These are phyloP conservation scores for Solanum gracilifrons DNA, from an alignment of 257 asterid genomes.

Conservation along the genomic window DNA sequence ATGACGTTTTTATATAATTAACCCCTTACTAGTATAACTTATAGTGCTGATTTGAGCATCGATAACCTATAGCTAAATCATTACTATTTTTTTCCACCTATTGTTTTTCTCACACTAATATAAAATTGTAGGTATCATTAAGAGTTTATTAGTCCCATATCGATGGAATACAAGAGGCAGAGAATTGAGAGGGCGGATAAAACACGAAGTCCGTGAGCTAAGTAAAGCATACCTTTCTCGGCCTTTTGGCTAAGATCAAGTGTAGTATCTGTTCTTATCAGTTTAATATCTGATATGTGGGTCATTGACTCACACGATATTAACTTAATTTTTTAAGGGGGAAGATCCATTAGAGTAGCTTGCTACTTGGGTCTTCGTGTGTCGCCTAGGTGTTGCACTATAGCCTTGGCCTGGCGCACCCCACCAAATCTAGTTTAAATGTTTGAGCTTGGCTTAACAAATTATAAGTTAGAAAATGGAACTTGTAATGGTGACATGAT, in stretches of 20 bases:
- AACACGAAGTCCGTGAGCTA: background rate
- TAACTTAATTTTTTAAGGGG: background rate
- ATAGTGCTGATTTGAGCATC: too few species aligned
- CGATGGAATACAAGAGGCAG: background rate
- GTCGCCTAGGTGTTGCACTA: background rate
- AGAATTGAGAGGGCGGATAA: background rate
- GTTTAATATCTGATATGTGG: background rate
- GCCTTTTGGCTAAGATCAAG: conserved; percentile 25
- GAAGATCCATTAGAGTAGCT: too few species aligned
- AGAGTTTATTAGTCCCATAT: background rate
- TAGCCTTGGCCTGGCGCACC: background rate
- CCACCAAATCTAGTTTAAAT: background rate
- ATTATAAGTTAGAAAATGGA: too few species aligned
- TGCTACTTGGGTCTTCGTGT: background rate
- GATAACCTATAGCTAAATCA: too few species aligned
- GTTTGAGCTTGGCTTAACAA: too few species aligned
- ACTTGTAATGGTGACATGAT: too few species aligned
- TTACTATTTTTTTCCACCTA: background rate
- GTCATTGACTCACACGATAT: background rate
- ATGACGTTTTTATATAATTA: too few species aligned
- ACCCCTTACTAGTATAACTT: too few species aligned
- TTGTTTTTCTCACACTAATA: background rate
- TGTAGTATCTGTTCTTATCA: background rate
- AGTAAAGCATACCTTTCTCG: conserved; percentile 19
- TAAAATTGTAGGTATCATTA: background rate